These are phyloP conservation scores for Camelina sativa DNA, from an alignment of 345 rosid species.

Conservation along the genomic window DNA sequence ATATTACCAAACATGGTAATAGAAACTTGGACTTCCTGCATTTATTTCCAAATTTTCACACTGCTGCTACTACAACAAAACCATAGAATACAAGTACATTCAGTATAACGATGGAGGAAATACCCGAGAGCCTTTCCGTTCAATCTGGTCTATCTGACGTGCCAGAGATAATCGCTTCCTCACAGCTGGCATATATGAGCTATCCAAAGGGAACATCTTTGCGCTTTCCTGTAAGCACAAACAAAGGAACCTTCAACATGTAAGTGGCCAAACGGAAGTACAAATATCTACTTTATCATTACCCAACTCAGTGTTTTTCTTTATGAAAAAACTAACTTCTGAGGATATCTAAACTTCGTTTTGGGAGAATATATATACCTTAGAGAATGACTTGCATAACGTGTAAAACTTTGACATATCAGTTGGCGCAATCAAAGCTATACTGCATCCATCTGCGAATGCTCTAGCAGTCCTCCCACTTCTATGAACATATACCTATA, in stretches of 20 bases:
- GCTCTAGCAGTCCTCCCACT: conserved; percentile 99
- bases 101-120: conserved; percentile 12
- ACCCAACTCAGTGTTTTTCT: conserved; percentile 18
- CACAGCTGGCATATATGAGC: conserved; percentile 87
- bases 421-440: conserved; percentile 77
- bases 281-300: not conserved
- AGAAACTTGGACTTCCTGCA: conserved; percentile 6
- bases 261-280: conserved; percentile 27
- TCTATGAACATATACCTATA: conserved; percentile 93
- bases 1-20: conserved; percentile 3
- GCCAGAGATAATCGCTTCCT: conserved; percentile 85
- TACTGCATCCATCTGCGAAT: conserved; percentile 90
- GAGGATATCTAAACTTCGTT: conserved; percentile 18
- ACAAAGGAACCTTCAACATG: conserved; percentile 37
- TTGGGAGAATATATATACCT: conserved; percentile 48
- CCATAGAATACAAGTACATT: not conserved
- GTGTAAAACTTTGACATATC: conserved; percentile 86
- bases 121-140: conserved; percentile 86
- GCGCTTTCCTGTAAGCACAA: conserved; percentile 69
- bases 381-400: conserved; percentile 86
- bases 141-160: conserved; percentile 82
- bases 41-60: not conserved
- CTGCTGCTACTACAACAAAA: conserved; percentile 6
- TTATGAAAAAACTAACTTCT: not conserved
- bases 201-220: conserved; percentile 80